These are phyloP conservation scores for Achaetomium macrosporum DNA, from an alignment of 2,329 filamentous ascomycete species.

Conservation along the genomic window DNA sequence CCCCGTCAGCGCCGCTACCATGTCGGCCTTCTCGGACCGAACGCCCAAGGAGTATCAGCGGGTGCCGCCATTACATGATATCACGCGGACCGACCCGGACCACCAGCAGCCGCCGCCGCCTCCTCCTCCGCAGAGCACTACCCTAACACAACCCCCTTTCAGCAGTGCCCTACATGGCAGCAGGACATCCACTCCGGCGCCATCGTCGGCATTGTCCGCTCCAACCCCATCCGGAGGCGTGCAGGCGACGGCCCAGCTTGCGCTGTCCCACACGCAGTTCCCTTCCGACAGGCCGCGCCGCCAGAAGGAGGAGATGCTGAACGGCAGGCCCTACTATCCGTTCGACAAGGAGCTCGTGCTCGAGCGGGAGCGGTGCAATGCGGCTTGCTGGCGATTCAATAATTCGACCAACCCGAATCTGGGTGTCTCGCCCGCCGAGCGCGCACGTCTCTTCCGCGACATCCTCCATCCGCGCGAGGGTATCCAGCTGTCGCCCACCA, in stretches of 20 bases:
- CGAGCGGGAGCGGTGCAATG: constrained; percentile 79
- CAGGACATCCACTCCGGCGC: constrained; percentile 42
- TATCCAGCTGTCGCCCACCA: constrained; percentile 50
- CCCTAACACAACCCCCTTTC: constrained; percentile 52
- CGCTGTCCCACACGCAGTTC: constrained; percentile 51
- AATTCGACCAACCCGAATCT: constrained; percentile 70
- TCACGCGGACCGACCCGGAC: constrained; percentile 51
- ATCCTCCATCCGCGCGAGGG: constrained; percentile 61
- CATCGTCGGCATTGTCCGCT: constrained; percentile 26
- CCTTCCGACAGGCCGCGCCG: constrained; percentile 40
- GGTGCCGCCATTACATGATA: constrained; percentile 55
- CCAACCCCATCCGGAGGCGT: constrained; percentile 38
- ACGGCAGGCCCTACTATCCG: constrained; percentile 70
- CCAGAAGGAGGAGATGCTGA: constrained; percentile 88
- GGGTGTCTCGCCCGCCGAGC: constrained; percentile 63
- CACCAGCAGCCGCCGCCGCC: constrained; percentile 27
- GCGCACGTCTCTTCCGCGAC: constrained; percentile 62
- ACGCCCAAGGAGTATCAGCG: constrained; percentile 53
- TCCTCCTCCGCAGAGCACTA: constrained; percentile 41
- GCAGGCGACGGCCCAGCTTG: constrained; percentile 54
- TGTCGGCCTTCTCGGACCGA: constrained; percentile 41
- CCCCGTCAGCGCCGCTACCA: constrained; percentile 50
- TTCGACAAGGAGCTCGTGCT: constrained; percentile 71
- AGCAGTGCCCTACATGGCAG: constrained; percentile 50
- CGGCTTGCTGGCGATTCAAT: constrained; percentile 81